A percentile compares a stretch with the other conserved stretches of the same genome.
Conservation (phyloP, 179 eudicot genomes). For the Heliamphora pulchella region DNA sequence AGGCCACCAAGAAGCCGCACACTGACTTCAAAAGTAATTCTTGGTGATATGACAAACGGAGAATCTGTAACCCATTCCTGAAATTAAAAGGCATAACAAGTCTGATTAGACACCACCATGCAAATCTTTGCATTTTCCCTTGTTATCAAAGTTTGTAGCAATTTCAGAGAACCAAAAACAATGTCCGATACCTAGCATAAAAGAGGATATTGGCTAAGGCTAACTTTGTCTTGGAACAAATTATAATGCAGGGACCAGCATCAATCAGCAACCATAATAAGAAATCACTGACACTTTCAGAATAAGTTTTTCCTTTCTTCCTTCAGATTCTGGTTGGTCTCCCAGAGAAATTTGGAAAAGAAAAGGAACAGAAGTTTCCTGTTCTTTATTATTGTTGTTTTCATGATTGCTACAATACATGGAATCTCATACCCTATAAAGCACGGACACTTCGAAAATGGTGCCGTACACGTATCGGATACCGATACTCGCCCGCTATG, state of each 20-base stretch:
- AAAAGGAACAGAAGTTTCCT: neutral
- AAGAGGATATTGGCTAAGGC: neutral
- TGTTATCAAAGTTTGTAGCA: neutral
- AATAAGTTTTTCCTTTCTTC: neutral
- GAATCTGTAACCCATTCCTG: constrained; percentile 92
- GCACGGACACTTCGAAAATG: too few relatives aligned
- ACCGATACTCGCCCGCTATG: too few relatives aligned
- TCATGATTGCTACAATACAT: neutral
- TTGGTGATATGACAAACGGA: constrained; percentile 97
- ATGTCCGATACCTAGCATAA: neutral
- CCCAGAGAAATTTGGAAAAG: neutral
- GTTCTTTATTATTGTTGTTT: neutral
- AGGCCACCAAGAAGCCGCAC: constrained; percentile 97
- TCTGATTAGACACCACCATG: neutral
- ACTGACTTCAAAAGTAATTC: constrained; percentile 96
- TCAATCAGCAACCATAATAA: neutral
- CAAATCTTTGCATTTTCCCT: neutral
- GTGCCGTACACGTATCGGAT: too few relatives aligned
- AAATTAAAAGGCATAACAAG: constrained; percentile 19
- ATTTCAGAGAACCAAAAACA: neutral
- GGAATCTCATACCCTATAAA: neutral
- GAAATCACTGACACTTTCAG: neutral
- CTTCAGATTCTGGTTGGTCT: neutral
- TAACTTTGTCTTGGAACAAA: neutral
- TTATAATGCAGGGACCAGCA: neutral